Conservation (phyloP, 2,329 filamentous ascomycete species). For the Podosphaera xanthii region DNA sequence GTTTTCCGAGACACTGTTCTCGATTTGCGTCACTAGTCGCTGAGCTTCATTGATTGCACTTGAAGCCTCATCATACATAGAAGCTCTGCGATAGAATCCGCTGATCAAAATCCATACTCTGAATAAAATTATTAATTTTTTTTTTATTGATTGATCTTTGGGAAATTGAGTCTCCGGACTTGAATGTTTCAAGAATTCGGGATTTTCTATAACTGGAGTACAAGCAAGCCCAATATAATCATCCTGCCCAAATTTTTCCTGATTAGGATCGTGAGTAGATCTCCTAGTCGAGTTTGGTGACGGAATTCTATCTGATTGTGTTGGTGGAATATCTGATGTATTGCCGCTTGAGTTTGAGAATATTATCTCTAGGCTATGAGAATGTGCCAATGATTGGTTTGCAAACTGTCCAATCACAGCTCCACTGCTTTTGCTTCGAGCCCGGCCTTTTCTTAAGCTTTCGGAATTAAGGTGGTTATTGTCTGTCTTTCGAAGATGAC, state of each 20-base stretch:
- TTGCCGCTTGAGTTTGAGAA: not conserved
- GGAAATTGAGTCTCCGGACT: constrained; percentile 22
- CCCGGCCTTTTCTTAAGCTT: not conserved
- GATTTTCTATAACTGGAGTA: not conserved
- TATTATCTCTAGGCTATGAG: not conserved
- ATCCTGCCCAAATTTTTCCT: not conserved
- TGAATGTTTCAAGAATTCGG: not conserved
- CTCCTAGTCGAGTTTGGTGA: not conserved
- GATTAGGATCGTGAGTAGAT: not conserved
- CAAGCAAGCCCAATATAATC: not conserved
- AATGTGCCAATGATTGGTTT: not conserved
- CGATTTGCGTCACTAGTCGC: constrained; percentile 49
- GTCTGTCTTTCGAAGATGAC: constrained; percentile 19
- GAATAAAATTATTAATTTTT: constrained; percentile 33
- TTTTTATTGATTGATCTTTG: constrained; percentile 27
- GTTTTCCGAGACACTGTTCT: constrained; percentile 40
- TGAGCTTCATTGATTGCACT: constrained; percentile 64
- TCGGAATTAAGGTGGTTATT: not conserved
- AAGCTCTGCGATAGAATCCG: constrained; percentile 64
- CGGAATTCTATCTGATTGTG: not conserved
- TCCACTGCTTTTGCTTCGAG: not conserved
- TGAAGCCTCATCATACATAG: constrained; percentile 55
- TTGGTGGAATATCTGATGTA: not conserved
- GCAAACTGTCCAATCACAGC: not conserved
- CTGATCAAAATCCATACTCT: constrained; percentile 82